Evolutionary conservation across 352 stramenopile genomes (phyloP).

Genomic region (Phytophthora agathidicida): DNA sequence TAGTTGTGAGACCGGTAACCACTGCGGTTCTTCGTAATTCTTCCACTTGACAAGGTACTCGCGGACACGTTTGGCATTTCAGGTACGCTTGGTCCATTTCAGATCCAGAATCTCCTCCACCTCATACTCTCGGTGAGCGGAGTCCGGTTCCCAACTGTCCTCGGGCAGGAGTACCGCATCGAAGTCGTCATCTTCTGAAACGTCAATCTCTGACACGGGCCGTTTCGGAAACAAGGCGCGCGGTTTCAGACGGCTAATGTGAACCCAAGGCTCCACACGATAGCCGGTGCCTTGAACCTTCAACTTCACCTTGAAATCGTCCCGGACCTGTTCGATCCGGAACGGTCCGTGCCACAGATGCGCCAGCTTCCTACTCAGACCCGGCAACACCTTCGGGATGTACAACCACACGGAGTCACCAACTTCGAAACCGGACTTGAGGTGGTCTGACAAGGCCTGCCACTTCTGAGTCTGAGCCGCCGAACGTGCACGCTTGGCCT

Average conservation of each 20-base stretch:
- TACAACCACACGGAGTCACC: background rate
- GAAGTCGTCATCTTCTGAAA: background rate
- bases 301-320: too few species aligned
- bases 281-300: too few species aligned
- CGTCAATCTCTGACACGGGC: background rate
- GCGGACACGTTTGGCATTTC: background rate
- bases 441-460: background rate
- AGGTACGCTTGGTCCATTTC: background rate
- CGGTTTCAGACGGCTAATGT: background rate
- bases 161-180: background rate
- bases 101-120: background rate
- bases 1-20: background rate
- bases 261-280: too few species aligned
- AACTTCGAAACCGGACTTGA: too few species aligned
- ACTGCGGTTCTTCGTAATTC: background rate
- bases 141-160: background rate
- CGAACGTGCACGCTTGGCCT: background rate
- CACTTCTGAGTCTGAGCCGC: background rate
- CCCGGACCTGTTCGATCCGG: too few species aligned
- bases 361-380: background rate
- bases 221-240: background rate
- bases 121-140: background rate
- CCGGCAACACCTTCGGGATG: background rate
- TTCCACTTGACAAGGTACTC: constrained; percentile 4
- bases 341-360: background rate